These are phyloP conservation scores for Galeopsis tetrahit DNA, from an alignment of 257 asterid species.

Conservation along the genomic window DNA sequence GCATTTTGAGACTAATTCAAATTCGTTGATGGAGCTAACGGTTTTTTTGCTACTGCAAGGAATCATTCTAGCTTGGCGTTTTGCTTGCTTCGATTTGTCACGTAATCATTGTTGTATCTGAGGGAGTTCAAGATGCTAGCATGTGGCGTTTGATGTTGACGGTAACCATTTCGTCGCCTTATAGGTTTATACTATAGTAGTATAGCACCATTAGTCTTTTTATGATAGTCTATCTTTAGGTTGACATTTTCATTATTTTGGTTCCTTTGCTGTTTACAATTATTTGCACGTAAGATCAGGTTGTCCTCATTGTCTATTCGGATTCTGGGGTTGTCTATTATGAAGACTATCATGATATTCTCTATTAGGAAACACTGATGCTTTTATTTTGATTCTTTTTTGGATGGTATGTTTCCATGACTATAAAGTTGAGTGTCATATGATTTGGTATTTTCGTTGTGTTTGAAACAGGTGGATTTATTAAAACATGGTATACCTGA, in stretches of 20 bases:
- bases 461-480: constrained; percentile 70
- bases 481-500: constrained; percentile 88
- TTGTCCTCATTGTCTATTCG: constrained; percentile 18
- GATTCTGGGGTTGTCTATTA: background rate
- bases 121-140: constrained; percentile 79
- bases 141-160: constrained; percentile 93
- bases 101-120: constrained; percentile 79
- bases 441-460: constrained; percentile 24
- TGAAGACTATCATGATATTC: background rate
- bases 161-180: constrained; percentile 51
- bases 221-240: background rate
- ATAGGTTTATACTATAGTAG: background rate
- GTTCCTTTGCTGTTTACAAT: background rate
- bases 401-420: background rate
- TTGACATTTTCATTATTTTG: background rate
- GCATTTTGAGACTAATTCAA: background rate
- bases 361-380: background rate
- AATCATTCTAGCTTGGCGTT: constrained; percentile 83
- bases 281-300: background rate
- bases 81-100: constrained; percentile 90
- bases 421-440: background rate
- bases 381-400: background rate
- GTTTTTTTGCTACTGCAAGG: constrained; percentile 63
- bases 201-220: background rate
- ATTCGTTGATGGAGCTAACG: constrained; percentile 38